Evolutionary conservation across 768 basidiomycete species (phyloP).

Genomic region (Leccinum subtestaceum): DNA sequence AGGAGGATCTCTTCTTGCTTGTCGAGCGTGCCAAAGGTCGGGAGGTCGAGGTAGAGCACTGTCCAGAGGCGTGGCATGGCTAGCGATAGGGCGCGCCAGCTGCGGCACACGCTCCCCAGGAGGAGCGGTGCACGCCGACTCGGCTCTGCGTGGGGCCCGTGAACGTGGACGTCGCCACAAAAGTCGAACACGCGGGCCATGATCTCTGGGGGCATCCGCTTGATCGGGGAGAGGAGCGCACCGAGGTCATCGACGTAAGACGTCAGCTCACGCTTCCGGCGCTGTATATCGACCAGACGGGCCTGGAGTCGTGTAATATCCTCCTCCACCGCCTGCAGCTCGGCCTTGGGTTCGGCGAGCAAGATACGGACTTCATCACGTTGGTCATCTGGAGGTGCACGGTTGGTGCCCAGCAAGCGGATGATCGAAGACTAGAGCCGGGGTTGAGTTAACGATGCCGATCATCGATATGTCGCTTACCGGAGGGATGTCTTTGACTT

Average conservation of each 20-base stretch:
- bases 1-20: constrained; percentile 25
- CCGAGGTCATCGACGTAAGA: constrained; percentile 33
- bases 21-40: constrained; percentile 22
- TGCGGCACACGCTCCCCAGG: constrained; percentile 29
- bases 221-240: constrained; percentile 33
- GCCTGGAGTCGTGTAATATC: constrained; percentile 28
- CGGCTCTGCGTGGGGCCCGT: constrained; percentile 30
- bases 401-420: constrained; percentile 28
- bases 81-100: constrained; percentile 28
- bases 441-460: constrained; percentile 3
- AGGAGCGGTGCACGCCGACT: constrained; percentile 30
- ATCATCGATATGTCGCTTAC: constrained; percentile 15
- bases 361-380: constrained; percentile 26
- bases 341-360: constrained; percentile 26
- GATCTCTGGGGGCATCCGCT: constrained; percentile 33
- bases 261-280: constrained; percentile 25
- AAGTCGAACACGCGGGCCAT: constrained; percentile 33
- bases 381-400: constrained; percentile 26
- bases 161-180: constrained; percentile 28
- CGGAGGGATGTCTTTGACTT: constrained; percentile 29
- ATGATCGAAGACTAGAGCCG: constrained; percentile 29
- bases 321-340: constrained; percentile 26
- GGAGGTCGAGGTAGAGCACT: constrained; percentile 31
- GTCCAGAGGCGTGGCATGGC: constrained; percentile 32
- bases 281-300: constrained; percentile 31